Evolutionary conservation across 805 yeast species (phyloP), one percentile per base, ranked within the genome.

Genomic region (Geotrichum ghanense): DNA sequence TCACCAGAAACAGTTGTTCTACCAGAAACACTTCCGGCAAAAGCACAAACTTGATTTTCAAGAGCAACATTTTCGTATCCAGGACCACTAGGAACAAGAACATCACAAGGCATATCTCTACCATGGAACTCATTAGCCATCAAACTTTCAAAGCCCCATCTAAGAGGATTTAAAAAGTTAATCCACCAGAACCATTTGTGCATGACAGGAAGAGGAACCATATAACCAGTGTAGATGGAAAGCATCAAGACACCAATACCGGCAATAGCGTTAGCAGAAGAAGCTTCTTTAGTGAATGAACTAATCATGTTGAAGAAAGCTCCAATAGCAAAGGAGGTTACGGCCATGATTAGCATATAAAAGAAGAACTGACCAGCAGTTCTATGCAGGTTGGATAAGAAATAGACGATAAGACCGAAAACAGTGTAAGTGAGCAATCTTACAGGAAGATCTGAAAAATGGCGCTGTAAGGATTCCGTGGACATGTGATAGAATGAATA

Each of bases 171-270:
- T 20, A 78, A 53, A 52, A 73, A 79, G 26, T 74, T 70, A 43
- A 79, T 66, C 83, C 85, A 81, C 49, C 77, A 72, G 53, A 80
- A 79, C 89, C 90, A 83, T 42, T 77, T 79, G 53, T 76, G 79
- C 81, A 79, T 76, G 9, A 71, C 66, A 2, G 73, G 72, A 31
- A 73, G 62, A 45, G 83, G 85, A 52, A 80, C 72, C 66, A 78
- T 72, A 60, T 61, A 64, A 24, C 86, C 83, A n/a, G 85, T 73
- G 61, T 81, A 82, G 52, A 78, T 65, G 21, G 74, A 65, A 49
- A 76, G 56, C 3, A 69, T 67, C 51, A 81, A 59, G 57, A 81
- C 62, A 21, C 71, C 52, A n/a, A 79, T 51, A 64, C 85, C 82
- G 9, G 80, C 75, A 22, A 79, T 56, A 17, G 80, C 71, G 67